Percentiles rank a stretch among this genome's conserved stretches.
These are phyloP conservation scores for Clitopilus passeckerianus DNA, from an alignment of 768 basidiomycete genomes.

Conservation along the genomic window DNA sequence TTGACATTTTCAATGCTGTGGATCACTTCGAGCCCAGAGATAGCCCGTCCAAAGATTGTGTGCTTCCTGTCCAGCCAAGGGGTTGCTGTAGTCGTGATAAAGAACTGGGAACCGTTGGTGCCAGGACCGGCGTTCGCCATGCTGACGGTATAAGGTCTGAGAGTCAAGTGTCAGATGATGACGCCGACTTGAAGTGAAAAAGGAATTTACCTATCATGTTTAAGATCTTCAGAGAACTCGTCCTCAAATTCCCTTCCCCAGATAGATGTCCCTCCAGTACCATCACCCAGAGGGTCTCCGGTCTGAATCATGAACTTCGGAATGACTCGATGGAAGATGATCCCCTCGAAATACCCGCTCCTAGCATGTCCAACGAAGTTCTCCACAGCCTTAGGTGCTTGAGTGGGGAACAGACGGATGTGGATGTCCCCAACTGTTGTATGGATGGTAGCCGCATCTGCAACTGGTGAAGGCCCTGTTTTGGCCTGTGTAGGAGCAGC, in stretches of 20 bases:
- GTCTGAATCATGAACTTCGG: conserved; percentile 99
- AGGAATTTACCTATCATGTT: conserved; percentile 77
- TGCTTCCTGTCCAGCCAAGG: conserved; percentile 92
- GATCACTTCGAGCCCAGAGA: conserved; percentile 84
- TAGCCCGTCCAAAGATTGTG: conserved; percentile 89
- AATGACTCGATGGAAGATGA: conserved; percentile 97
- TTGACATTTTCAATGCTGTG: conserved; percentile 91
- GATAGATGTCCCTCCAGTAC: conserved; percentile 86
- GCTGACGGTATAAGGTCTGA: conserved; percentile 88
- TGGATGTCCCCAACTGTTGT: conserved; percentile 95
- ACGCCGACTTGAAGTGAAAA: background rate
- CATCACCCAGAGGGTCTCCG: conserved; percentile 92
- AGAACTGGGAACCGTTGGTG: conserved; percentile 97
- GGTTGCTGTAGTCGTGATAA: conserved; percentile 92
- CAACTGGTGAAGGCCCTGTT: conserved; percentile 63
- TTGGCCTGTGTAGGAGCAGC: conserved; percentile 43
- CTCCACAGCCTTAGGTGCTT: conserved; percentile 93
- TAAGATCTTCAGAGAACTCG: conserved; percentile 85
- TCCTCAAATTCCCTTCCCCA: conserved; percentile 92
- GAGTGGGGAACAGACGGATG: conserved; percentile 81
- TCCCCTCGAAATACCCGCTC: conserved; percentile 86
- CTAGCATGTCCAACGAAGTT: conserved; percentile 94
- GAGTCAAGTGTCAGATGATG: background rate
- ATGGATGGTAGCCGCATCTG: conserved; percentile 85
- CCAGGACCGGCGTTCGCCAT: conserved; percentile 91